Evolutionary conservation across 495 filamentous ascomycete genomes (phyloP).

Genomic region (Xylaria cubensis): DNA sequence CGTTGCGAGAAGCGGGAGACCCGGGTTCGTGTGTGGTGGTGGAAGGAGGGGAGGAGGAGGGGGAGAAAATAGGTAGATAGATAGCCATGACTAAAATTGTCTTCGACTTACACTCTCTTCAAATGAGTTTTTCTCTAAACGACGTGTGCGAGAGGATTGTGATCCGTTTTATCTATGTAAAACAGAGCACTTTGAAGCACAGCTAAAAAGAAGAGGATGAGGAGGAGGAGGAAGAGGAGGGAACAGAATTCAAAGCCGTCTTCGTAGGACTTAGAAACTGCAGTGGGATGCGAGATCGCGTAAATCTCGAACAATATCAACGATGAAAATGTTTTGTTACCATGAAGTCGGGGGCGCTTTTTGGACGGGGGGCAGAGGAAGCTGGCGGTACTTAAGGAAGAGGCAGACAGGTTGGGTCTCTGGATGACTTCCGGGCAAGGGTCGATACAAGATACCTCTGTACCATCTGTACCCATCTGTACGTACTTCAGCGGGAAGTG

Average conservation of each 20-base stretch:
- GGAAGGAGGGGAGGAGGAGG: constrained; percentile 6
- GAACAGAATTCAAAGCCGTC: constrained; percentile 30
- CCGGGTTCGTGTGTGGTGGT: constrained; percentile 30
- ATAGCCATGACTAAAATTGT: neutral
- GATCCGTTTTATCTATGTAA: constrained; percentile 40
- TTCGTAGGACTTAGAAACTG: constrained; percentile 30
- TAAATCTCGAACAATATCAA: constrained; percentile 37
- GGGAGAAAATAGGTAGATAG: constrained; percentile 21
- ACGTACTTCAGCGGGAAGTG: neutral
- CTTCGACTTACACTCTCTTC: constrained; percentile 39
- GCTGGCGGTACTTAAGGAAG: constrained; percentile 28
- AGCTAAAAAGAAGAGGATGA: neutral
- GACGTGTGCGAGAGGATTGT: constrained; percentile 4
- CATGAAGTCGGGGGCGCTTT: constrained; percentile 30
- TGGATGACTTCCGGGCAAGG: constrained; percentile 30
- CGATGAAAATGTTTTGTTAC: constrained; percentile 26
- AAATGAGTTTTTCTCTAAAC: constrained; percentile 3
- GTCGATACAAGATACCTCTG: constrained; percentile 7
- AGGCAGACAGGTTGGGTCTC: constrained; percentile 15
- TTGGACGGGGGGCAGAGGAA: constrained; percentile 27
- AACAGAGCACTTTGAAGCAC: constrained; percentile 37
- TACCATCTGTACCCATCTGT: neutral
- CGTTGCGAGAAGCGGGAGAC: constrained; percentile 30
- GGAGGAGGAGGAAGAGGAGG: neutral
- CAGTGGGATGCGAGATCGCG: constrained; percentile 34